Base-by-base conservation (phyloP, 495 filamentous ascomycete genomes). In the Aspergillus funiculosus region DNA sequence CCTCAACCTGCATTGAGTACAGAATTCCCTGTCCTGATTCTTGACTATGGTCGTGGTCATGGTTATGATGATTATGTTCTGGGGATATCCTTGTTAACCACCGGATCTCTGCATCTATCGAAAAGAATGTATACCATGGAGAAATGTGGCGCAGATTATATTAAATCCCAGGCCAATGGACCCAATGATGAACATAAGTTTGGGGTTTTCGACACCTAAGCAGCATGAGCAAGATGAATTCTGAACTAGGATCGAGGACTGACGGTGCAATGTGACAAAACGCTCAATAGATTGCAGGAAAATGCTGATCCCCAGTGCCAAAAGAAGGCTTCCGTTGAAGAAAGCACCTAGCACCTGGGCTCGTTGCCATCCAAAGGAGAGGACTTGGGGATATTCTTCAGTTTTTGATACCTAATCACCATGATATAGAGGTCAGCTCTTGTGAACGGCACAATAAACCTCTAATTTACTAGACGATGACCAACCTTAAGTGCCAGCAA, bases 221-320 rank as follows among this genome's bases (percentile, higher is more conserved):
- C 8, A 30, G 14, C 15, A 18, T 56, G 11, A 49, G 24, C 24
- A 21, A 75, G 56, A 28, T 17, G 20, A 13, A 3, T 10, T 5
- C 8, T 6, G 6, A 9, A 24, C 4, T 30, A 6, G 18, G 6
- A 6, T 7, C 14, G n/a, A 8, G 3, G 7, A 43, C 53, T 19
- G 4, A 75, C 71, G 42, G 32, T 74, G 57, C 6, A 75, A 34
- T 4, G 63, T 54, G 21, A 95, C 69, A 54, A 95, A 85, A 18
- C 90, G 80, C 43, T 87, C 83, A 22, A 95, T 71, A 6, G 90
- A 87, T 62, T 96, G 90, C 36, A 96, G 75, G 51, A 95, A 86
- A 54, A 96, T 89, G 15, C 87, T 87, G n/a, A 95, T 72, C 58
- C 89, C 94, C n/a, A 96, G 75, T 0, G 83, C 88, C 43, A 95